Percentiles rank a stretch among this genome's conserved stretches.
These are phyloP conservation scores for Leishmania amazonensis DNA, from an alignment of 208 protist genomes.

Conservation along the genomic window DNA sequence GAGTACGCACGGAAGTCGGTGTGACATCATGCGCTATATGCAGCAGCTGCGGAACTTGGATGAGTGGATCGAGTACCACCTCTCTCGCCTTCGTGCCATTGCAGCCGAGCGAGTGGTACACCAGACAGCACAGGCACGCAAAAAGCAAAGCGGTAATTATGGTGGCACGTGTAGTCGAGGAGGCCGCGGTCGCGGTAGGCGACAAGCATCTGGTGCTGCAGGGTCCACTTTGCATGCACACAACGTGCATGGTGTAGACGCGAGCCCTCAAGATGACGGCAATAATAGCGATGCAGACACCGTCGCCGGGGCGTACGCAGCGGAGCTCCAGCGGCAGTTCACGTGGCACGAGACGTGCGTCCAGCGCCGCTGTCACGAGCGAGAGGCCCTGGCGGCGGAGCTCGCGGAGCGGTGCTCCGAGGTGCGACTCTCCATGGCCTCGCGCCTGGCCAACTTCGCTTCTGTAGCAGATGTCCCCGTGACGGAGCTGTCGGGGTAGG, in stretches of 20 bases:
- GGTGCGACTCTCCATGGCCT: constrained; percentile 40
- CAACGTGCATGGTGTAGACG: constrained; percentile 11
- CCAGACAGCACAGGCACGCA: constrained; percentile 4
- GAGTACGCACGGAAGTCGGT: constrained; percentile 57
- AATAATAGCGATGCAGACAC: background rate
- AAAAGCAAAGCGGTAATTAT: background rate
- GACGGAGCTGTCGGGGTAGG: constrained; percentile 23
- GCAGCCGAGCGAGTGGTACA: constrained; percentile 23
- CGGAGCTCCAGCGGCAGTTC: constrained; percentile 25
- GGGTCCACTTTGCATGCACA: background rate
- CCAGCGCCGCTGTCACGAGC: constrained; percentile 34
- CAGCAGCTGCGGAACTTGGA: constrained; percentile 68
- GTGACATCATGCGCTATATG: constrained; percentile 67
- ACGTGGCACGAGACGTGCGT: constrained; percentile 33
- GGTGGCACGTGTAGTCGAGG: background rate
- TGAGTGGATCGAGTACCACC: constrained; percentile 55
- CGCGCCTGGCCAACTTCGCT: constrained; percentile 33
- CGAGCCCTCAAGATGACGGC: background rate
- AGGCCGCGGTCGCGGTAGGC: background rate
- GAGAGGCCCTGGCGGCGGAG: constrained; percentile 37
- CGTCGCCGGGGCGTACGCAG: background rate
- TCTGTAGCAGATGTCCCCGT: constrained; percentile 26
- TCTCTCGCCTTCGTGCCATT: constrained; percentile 48
- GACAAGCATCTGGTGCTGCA: background rate
- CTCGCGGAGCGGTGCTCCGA: constrained; percentile 33